These are phyloP conservation scores for Tricholoma matsutake DNA, from an alignment of 768 basidiomycete species.

Conservation along the genomic window DNA sequence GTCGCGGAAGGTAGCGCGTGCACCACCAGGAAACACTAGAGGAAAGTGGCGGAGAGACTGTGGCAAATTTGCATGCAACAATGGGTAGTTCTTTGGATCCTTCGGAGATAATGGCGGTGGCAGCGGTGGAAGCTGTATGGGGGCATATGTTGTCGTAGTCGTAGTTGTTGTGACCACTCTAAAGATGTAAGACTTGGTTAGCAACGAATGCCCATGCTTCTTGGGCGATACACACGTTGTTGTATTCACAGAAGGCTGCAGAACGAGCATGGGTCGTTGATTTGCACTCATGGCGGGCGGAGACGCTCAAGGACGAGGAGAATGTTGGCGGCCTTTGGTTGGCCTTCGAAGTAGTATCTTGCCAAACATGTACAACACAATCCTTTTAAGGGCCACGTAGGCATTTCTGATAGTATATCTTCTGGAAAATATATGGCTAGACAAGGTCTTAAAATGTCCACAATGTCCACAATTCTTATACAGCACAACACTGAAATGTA, in stretches of 20 bases:
- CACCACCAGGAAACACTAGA: slow-evolving; percentile 76
- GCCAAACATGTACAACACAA: no score
- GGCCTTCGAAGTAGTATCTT: neutral
- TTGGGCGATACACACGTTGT: slow-evolving; percentile 60
- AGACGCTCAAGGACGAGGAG: slow-evolving; percentile 20
- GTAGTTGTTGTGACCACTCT: slow-evolving; percentile 92
- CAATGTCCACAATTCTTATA: no score
- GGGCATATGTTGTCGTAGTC: slow-evolving; percentile 86
- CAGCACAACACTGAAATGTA: no score
- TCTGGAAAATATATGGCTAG: no score
- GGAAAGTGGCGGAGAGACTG: slow-evolving; percentile 70
- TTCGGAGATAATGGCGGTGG: slow-evolving; percentile 70
- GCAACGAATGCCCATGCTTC: slow-evolving; percentile 2
- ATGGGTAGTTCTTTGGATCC: slow-evolving; percentile 77
- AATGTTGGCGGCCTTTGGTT: slow-evolving; percentile 13
- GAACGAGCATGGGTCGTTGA: slow-evolving; percentile 63
- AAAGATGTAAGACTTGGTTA: slow-evolving; percentile 20
- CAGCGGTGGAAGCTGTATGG: slow-evolving; percentile 76
- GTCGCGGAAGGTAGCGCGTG: slow-evolving; percentile 77
- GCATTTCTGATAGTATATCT: no score
- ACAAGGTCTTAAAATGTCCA: no score
- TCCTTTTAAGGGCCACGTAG: no score
- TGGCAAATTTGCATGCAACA: slow-evolving; percentile 74
- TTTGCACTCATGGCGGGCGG: slow-evolving; percentile 54
- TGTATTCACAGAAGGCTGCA: slow-evolving; percentile 81